These are phyloP conservation scores for Theobroma cacao DNA, from an alignment of 345 rosid genomes.

Conservation along the genomic window DNA sequence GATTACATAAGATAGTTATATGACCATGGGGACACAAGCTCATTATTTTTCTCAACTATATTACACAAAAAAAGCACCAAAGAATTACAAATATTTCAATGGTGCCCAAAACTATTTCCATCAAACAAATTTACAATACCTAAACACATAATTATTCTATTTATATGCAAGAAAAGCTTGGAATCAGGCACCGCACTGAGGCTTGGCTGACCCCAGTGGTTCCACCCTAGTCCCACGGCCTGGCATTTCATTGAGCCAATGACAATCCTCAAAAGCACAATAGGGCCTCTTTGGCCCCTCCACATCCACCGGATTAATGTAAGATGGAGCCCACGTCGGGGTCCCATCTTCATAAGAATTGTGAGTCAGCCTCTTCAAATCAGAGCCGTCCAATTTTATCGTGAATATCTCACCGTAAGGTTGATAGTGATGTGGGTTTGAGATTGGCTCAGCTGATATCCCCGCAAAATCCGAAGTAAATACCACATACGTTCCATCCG, in stretches of 20 bases:
- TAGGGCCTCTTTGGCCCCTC: slow-evolving; percentile 30
- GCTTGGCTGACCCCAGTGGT: background rate
- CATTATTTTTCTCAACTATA: background rate
- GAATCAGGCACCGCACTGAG: background rate
- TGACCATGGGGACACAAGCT: too few species aligned
- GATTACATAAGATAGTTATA: too few species aligned
- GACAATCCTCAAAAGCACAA: slow-evolving; percentile 74
- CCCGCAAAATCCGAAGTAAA: slow-evolving; percentile 79
- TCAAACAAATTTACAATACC: background rate
- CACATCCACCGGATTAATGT: slow-evolving; percentile 51
- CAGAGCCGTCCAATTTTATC: slow-evolving; percentile 66
- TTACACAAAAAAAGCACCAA: background rate
- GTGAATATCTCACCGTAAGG: slow-evolving; percentile 89
- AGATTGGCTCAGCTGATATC: slow-evolving; percentile 88
- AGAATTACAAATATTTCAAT: background rate
- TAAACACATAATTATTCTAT: background rate
- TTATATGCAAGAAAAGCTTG: background rate
- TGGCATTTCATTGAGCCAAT: slow-evolving; percentile 63
- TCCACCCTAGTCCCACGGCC: background rate
- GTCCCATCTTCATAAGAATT: slow-evolving; percentile 91
- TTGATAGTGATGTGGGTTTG: slow-evolving; percentile 78
- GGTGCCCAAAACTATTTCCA: background rate
- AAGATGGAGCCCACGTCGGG: slow-evolving; percentile 65
- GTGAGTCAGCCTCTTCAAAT: slow-evolving; percentile 69
- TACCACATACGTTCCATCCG: slow-evolving; percentile 64